Percentiles rank a stretch among this genome's conserved stretches.
phyloP scores from a whole-genome alignment of 129 eudicot species.

The Flaveria ramosissima region DNA sequence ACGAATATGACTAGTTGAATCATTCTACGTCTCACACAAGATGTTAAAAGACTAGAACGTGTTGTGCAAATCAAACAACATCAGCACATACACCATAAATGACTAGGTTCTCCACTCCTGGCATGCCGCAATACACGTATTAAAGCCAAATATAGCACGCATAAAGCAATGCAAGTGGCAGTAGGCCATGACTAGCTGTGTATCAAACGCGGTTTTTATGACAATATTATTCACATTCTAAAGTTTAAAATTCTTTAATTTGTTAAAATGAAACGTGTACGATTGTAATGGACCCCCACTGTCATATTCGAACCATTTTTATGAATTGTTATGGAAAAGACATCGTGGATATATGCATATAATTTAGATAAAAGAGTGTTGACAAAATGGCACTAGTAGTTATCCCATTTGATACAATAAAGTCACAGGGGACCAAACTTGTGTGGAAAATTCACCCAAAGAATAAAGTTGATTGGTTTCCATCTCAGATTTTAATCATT shows the following conservation, averaged over 20 bases:
- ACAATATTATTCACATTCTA: not conserved
- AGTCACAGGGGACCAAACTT: constrained; percentile 42
- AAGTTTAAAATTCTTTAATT: not conserved
- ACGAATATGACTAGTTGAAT: not conserved
- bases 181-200: not conserved
- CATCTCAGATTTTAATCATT: constrained; percentile 31
- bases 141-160: constrained; percentile 18
- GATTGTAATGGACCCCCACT: constrained; percentile 30
- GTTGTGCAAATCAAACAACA: not conserved
- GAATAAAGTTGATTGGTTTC: constrained; percentile 39
- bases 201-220: not conserved
- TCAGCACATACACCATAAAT: not conserved
- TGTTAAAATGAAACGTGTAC: constrained; percentile 31
- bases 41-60: not conserved
- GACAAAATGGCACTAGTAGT: constrained; percentile 34
- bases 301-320: constrained; percentile 29
- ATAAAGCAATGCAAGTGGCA: not conserved
- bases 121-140: constrained; percentile 16
- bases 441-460: constrained; percentile 36
- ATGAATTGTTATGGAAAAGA: constrained; percentile 28
- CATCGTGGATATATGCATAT: constrained; percentile 10
- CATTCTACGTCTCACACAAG: not conserved
- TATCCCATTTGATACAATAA: constrained; percentile 37
- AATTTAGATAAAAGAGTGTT: constrained; percentile 34
- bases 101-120: constrained; percentile 6